phyloP scores from a whole-genome alignment of 2,329 filamentous ascomycete genomes.

The Venturia asperata region DNA sequence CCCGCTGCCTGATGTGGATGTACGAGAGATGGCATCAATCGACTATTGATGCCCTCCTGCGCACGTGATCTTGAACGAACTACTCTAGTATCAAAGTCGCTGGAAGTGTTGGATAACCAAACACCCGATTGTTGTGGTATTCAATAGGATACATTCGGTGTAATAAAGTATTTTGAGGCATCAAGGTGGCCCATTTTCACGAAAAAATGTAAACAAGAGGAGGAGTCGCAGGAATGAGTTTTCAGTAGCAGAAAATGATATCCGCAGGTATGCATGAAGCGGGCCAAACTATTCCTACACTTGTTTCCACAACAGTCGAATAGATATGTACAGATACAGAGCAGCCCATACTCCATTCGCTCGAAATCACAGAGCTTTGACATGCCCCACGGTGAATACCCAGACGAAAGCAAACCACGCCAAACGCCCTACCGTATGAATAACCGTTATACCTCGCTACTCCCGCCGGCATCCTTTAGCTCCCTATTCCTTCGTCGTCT shows the following conservation, averaged over 20 bases:
- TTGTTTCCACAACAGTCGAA: background rate
- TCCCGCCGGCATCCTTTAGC: conserved; percentile 9
- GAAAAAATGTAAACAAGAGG: too few species aligned
- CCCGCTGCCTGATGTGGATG: conserved; percentile 3
- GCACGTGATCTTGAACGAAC: background rate
- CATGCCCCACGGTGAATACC: conserved; percentile 8
- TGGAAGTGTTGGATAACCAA: too few species aligned
- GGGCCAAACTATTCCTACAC: background rate
- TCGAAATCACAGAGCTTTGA: conserved; percentile 5
- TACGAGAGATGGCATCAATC: background rate
- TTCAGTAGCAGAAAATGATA: background rate
- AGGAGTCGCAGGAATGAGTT: background rate
- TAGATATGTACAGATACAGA: background rate
- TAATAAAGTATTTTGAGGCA: too few species aligned
- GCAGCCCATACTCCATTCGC: background rate
- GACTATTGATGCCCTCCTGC: background rate
- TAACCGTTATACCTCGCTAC: background rate
- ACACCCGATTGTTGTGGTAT: too few species aligned
- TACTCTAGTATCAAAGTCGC: too few species aligned
- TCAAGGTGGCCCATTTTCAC: too few species aligned
- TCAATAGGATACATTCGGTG: too few species aligned
- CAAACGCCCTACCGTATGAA: background rate
- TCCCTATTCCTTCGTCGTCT: conserved; percentile 47
- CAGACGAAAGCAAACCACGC: background rate
- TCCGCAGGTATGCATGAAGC: background rate